Evolutionary conservation across 352 stramenopile species (phyloP).

Genomic region (Globisporangium yorkense): DNA sequence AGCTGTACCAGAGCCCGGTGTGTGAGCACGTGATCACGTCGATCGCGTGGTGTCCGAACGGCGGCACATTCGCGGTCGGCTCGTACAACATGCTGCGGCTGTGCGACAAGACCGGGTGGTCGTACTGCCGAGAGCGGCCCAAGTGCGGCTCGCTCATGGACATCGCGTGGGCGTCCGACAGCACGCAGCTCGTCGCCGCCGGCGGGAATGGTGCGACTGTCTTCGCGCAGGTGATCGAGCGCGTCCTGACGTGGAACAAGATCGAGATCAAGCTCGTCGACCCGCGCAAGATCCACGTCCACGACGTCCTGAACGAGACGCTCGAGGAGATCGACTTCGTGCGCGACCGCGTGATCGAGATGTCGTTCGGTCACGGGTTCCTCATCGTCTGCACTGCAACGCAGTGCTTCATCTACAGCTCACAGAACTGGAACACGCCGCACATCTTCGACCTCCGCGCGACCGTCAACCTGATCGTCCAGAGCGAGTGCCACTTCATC

Average conservation of each 20-base stretch:
- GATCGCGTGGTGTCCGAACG: constrained; percentile 89
- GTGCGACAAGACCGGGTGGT: constrained; percentile 92
- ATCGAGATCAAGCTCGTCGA: constrained; percentile 82
- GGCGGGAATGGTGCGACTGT: constrained; percentile 85
- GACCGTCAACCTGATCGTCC: constrained; percentile 82
- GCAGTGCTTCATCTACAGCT: constrained; percentile 91
- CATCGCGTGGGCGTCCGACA: constrained; percentile 87
- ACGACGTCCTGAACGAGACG: constrained; percentile 87
- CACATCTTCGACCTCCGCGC: constrained; percentile 91
- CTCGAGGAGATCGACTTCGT: constrained; percentile 91
- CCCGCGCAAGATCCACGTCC: constrained; percentile 85
- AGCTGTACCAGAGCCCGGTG: constrained; percentile 81
- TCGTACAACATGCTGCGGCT: constrained; percentile 91
- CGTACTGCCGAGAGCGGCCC: constrained; percentile 78
- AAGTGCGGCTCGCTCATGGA: constrained; percentile 83
- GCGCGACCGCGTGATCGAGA: constrained; percentile 89
- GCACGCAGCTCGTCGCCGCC: constrained; percentile 86
- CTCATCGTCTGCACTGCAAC: constrained; percentile 90
- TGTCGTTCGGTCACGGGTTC: constrained; percentile 88
- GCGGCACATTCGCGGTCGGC: constrained; percentile 87
- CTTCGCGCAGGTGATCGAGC: constrained; percentile 88
- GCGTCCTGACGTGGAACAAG: constrained; percentile 84
- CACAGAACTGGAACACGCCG: constrained; percentile 90
- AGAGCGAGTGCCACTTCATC: constrained; percentile 87
- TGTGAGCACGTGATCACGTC: constrained; percentile 90